phyloP scores from a whole-genome alignment of 192 early-diverging fungal species.

The Linnemannia zychae region DNA sequence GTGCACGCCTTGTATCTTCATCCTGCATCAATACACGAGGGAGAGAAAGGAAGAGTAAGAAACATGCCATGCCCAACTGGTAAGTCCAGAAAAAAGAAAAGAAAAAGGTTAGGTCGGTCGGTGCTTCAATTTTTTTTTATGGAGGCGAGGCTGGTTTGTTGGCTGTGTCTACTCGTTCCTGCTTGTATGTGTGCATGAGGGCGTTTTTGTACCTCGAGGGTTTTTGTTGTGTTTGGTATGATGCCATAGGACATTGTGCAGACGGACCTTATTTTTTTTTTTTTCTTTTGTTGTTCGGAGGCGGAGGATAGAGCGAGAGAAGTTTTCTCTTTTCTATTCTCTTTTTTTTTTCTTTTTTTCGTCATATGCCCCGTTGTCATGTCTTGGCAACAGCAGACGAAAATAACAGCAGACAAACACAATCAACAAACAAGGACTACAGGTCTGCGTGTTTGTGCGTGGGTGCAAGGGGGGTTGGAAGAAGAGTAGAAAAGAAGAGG shows the following conservation, averaged over 20 bases:
- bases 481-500: background rate
- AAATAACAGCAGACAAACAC: no score
- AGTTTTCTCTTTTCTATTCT: background rate
- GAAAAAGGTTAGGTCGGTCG: background rate
- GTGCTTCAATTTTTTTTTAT: background rate
- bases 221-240: background rate
- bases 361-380: background rate
- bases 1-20: background rate
- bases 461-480: background rate
- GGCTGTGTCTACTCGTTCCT: no score
- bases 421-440: background rate
- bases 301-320: background rate
- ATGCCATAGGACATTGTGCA: background rate
- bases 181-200: background rate
- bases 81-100: background rate
- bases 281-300: background rate
- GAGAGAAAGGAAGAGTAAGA: no score
- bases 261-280: background rate
- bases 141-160: background rate
- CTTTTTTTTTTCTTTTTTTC: background rate
- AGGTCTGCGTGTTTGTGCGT: background rate
- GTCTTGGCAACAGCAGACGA: constrained; percentile 1
- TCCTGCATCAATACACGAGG: no score
- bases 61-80: background rate
- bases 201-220: background rate